These are phyloP conservation scores for Smallanthus sonchifolius DNA, from an alignment of 129 eudicot genomes.

Conservation along the genomic window DNA sequence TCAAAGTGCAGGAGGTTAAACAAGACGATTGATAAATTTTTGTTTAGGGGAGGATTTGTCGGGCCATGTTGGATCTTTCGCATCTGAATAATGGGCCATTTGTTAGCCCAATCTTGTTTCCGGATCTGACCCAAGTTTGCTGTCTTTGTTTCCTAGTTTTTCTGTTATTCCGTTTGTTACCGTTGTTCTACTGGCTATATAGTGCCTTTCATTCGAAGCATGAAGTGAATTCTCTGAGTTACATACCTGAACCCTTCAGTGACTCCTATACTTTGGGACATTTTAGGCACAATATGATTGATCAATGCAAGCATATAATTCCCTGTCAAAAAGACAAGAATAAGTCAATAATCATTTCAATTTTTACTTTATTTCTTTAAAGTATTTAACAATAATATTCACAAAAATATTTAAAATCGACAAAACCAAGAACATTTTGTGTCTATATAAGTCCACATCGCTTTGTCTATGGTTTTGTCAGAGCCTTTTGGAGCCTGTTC, in stretches of 20 bases:
- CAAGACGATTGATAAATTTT: too few species aligned
- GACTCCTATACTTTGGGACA: slow-evolving; percentile 8
- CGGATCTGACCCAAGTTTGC: too few species aligned
- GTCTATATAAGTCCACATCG: slow-evolving; percentile 28
- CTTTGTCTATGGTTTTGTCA: slow-evolving; percentile 41
- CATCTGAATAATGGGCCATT: too few species aligned
- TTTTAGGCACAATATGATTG: slow-evolving; percentile 8
- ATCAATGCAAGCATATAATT: slow-evolving; percentile 11
- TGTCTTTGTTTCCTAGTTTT: too few species aligned
- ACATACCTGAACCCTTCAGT: too few species aligned
- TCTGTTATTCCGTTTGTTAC: too few species aligned
- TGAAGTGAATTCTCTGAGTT: too few species aligned
- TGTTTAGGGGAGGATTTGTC: too few species aligned
- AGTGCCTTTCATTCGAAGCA: too few species aligned
- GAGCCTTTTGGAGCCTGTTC: slow-evolving; percentile 30
- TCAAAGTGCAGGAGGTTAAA: too few species aligned
- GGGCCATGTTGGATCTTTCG: not conserved
- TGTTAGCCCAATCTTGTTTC: too few species aligned
- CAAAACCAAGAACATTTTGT: not conserved
- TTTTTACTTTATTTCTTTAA: not conserved
- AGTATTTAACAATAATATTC: not conserved
- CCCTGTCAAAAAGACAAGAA: not conserved
- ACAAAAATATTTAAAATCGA: not conserved
- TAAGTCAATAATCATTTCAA: not conserved
- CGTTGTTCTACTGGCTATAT: too few species aligned